Percentiles rank a stretch among this genome's conserved stretches.
phyloP scores from a whole-genome alignment of 1,284 basidiomycete genomes.

The Fomitopsis betulina region DNA sequence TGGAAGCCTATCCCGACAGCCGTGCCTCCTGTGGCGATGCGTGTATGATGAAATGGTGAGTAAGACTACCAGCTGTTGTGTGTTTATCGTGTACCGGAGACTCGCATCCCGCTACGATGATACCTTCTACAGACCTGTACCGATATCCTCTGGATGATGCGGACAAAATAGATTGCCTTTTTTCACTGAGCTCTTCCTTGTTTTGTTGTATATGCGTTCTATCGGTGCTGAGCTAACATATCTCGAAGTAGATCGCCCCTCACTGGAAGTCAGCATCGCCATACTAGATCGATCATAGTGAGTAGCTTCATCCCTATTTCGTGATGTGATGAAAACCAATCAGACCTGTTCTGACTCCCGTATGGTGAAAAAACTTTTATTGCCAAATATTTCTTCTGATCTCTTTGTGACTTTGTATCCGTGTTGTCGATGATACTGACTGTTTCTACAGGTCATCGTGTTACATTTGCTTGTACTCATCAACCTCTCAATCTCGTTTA shows the following conservation, averaged over 20 bases:
- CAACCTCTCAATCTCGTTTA: not conserved
- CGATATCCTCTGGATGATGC: constrained; percentile 30
- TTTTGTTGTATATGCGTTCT: not conserved
- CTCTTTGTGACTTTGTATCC: not conserved
- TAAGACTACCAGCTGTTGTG: constrained; percentile 4
- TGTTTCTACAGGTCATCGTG: not conserved
- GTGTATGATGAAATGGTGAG: constrained; percentile 20
- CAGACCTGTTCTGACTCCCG: constrained; percentile 36
- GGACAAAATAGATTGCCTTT: constrained; percentile 38
- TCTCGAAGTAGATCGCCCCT: not conserved
- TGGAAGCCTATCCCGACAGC: constrained; percentile 54
- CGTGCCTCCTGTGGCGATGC: constrained; percentile 28
- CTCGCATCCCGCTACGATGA: constrained; percentile 27
- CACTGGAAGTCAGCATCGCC: not conserved
- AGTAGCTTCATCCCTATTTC: constrained; percentile 13
- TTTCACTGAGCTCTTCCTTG: constrained; percentile 16
- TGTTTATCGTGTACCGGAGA: constrained; percentile 1
- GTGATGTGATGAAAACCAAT: constrained; percentile 27
- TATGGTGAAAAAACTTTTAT: constrained; percentile 30
- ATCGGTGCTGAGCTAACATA: constrained; percentile 2
- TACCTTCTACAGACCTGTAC: constrained; percentile 44
- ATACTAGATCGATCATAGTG: constrained; percentile 15
- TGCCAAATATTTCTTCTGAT: constrained; percentile 32
- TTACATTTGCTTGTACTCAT: not conserved
- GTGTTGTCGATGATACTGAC: not conserved